Conservation (phyloP, 2,329 filamentous ascomycete genomes). For the Akanthomyces dipterigenus region DNA sequence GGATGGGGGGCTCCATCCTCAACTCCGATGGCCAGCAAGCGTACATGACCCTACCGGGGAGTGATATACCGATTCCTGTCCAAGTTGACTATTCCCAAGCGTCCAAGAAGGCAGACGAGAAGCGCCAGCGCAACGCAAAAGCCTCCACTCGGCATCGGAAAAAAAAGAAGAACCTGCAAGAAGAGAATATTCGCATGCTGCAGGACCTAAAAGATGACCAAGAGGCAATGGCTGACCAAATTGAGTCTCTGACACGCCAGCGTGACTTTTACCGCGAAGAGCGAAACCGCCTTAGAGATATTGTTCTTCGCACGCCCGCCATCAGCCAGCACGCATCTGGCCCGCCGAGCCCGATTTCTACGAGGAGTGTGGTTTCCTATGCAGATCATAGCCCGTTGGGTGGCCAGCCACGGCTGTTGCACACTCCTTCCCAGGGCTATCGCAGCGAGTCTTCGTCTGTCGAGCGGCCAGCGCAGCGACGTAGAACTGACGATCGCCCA, state of each 20-base stretch:
- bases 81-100: constrained; percentile 75
- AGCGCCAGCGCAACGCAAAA: constrained; percentile 76
- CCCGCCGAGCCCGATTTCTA: constrained; percentile 43
- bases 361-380: constrained; percentile 29
- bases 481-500: constrained; percentile 41
- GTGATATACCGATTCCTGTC: constrained; percentile 43
- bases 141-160: constrained; percentile 77
- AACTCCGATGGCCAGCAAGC: constrained; percentile 30
- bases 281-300: constrained; percentile 62
- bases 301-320: constrained; percentile 54
- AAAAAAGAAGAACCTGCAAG: constrained; percentile 76
- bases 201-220: constrained; percentile 62
- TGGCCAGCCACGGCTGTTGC: constrained; percentile 20
- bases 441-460: constrained; percentile 35
- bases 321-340: constrained; percentile 46
- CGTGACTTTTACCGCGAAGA: constrained; percentile 68
- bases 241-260: constrained; percentile 52
- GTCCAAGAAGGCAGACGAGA: constrained; percentile 77
- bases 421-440: constrained; percentile 27
- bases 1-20: constrained; percentile 20
- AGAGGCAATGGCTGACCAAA: constrained; percentile 52
- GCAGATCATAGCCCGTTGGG: constrained; percentile 31
- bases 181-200: constrained; percentile 62
- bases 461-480: constrained; percentile 40
- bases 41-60: constrained; percentile 32